Evolutionary conservation across 306 rosid species (phyloP), one percentile per base, ranked within the genome.

Genomic region (Gynostemma pentaphyllum): DNA sequence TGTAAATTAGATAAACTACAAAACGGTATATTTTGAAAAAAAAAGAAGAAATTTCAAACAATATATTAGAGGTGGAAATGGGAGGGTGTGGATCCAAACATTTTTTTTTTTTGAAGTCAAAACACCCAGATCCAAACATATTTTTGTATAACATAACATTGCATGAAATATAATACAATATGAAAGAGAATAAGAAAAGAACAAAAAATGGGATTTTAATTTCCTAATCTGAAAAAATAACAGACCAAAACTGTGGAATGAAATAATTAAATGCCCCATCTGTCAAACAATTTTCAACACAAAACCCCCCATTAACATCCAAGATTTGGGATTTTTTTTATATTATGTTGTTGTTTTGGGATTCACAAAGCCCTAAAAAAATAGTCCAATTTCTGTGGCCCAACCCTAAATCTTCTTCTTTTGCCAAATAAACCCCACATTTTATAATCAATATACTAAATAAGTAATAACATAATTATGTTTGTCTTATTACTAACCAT

Each of bases 281-380:
- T 28, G 40, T 53, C 39, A 53, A 53, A 27, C 21, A 13, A 51
- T 52, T 22, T 27, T 26, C 39, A 52, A 27, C 21, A 52, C 13
- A 50, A 50, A 50, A 24, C 13, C 18, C 11, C 61, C 39, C 9
- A 49, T 53, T 14, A 14, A 21, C 61, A 15, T 53, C 19, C 40
- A 53, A 53, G 26, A 27, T 53, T 28, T 16, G 22, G 21, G 61
- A 28, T 53, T 53, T 53, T 27, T 52, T 7, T 39, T 39, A 8
- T 39, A 9, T 39, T 39, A 9, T 39, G 11, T 52, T 52, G 39
- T 15, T 52, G 59, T 52, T 36, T 27, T 52, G 59, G 60, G 60
- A 52, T 52, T 52, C 21, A 52, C 60, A 28, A 53, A 53, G 40
- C 40, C 61, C 39, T 53, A 53, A 28, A 51, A 53, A 53, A 6